Conservation (phyloP, 2,329 filamentous ascomycete species). For the Pseudocercospora eumusae region DNA sequence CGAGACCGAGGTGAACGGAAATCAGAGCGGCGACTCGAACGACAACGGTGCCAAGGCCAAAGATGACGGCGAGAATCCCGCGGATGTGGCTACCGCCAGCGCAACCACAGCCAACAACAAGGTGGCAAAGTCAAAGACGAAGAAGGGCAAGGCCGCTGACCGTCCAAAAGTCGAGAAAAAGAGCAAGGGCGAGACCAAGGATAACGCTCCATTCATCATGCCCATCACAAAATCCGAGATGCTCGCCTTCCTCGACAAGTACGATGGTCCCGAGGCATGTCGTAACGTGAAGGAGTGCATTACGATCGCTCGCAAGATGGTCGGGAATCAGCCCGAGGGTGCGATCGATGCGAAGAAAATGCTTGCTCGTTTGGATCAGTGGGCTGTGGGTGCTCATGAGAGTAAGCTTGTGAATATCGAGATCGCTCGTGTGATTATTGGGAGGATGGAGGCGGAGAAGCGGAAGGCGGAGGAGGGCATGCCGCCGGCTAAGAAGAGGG, state of each 20-base stretch:
- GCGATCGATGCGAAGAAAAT: background rate
- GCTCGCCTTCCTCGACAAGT: background rate
- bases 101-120: too few relatives aligned
- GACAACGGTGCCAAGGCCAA: background rate
- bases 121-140: background rate
- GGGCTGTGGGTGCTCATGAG: background rate
- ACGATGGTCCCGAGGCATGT: background rate
- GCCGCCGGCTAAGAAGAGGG: background rate
- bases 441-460: background rate
- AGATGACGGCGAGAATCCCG: background rate
- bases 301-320: background rate
- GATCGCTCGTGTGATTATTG: background rate
- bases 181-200: background rate
- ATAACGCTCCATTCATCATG: background rate
- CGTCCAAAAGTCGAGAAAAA: background rate
- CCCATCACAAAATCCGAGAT: background rate
- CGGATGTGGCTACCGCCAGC: background rate
- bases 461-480: background rate
- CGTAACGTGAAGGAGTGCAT: background rate
- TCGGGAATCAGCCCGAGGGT: background rate
- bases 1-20: too few relatives aligned
- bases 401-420: background rate
- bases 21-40: too few relatives aligned
- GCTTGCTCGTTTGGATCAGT: background rate
- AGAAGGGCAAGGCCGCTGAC: too few relatives aligned